Evolutionary conservation across 345 rosid species (phyloP).

Genomic region (Noccaea bulbosa): DNA sequence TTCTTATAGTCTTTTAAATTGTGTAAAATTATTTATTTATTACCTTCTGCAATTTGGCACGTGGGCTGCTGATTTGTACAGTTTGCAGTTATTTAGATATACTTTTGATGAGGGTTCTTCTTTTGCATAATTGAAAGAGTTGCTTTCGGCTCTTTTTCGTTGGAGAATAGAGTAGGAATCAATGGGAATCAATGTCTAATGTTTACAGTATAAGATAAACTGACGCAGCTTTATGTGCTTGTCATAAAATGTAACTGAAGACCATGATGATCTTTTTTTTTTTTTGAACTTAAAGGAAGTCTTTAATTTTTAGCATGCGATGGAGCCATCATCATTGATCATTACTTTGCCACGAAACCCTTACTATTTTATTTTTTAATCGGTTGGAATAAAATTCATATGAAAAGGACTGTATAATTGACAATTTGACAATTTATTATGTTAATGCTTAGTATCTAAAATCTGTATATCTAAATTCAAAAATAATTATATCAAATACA

Average conservation of each 20-base stretch:
- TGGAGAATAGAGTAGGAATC: slow-evolving; percentile 15
- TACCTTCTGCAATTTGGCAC: slow-evolving; percentile 25
- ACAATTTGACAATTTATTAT: no score
- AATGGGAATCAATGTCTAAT: slow-evolving; percentile 16
- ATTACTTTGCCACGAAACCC: slow-evolving; percentile 17
- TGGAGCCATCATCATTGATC: slow-evolving; percentile 14
- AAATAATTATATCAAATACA: no score
- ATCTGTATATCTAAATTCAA: no score
- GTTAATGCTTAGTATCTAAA: no score
- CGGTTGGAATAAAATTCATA: neutral
- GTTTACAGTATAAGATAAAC: neutral
- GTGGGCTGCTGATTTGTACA: slow-evolving; percentile 39
- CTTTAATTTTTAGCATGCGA: slow-evolving; percentile 10
- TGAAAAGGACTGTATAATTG: no score
- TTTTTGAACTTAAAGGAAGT: neutral
- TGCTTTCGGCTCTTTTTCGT: slow-evolving; percentile 42
- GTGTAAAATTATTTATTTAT: neutral
- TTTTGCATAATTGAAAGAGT: slow-evolving; percentile 12
- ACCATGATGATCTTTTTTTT: neutral
- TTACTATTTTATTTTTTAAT: no score
- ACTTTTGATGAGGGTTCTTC: neutral
- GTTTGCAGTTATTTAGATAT: neutral
- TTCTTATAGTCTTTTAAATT: neutral
- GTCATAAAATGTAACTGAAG: slow-evolving; percentile 19
- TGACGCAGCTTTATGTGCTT: slow-evolving; percentile 25